phyloP scores from a whole-genome alignment of 176 grass and related monocot genomes.

The Pontederia crassipes region DNA sequence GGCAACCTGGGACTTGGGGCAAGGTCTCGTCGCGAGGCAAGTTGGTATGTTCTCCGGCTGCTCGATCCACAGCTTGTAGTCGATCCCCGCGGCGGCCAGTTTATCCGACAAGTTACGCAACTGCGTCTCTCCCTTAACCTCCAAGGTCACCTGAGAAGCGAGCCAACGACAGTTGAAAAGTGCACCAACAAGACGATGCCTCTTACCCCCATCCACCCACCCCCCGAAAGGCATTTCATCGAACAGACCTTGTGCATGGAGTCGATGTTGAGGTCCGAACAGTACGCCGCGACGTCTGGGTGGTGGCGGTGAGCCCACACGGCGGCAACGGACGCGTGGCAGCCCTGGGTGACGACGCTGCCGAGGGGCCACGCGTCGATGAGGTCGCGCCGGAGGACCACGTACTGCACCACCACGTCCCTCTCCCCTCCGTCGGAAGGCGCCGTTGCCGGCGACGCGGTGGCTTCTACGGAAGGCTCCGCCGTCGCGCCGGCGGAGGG shows the following conservation, averaged over 20 bases:
- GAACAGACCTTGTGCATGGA: constrained; percentile 81
- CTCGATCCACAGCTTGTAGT: constrained; percentile 79
- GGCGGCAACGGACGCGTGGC: no score
- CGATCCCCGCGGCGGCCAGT: constrained; percentile 37
- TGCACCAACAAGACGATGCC: no score
- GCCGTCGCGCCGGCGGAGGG: neutral
- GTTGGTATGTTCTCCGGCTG: constrained; percentile 76
- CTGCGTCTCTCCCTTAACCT: constrained; percentile 21
- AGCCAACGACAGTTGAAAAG: no score
- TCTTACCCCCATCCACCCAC: no score
- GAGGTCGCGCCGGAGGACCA: constrained; percentile 79
- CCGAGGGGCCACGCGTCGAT: constrained; percentile 81
- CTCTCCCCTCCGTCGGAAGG: neutral
- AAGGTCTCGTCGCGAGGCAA: constrained; percentile 66
- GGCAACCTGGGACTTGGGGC: constrained; percentile 57
- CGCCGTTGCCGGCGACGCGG: neutral
- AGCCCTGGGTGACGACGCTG: no score
- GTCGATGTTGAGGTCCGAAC: constrained; percentile 43
- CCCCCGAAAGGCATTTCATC: neutral
- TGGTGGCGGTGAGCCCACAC: constrained; percentile 39
- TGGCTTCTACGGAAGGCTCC: neutral
- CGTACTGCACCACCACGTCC: constrained; percentile 74
- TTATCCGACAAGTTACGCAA: constrained; percentile 61
- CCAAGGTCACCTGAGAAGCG: no score
- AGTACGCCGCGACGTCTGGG: constrained; percentile 49